Conservation (phyloP, 2,329 filamentous ascomycete species). For the Cytospora piceae region DNA sequence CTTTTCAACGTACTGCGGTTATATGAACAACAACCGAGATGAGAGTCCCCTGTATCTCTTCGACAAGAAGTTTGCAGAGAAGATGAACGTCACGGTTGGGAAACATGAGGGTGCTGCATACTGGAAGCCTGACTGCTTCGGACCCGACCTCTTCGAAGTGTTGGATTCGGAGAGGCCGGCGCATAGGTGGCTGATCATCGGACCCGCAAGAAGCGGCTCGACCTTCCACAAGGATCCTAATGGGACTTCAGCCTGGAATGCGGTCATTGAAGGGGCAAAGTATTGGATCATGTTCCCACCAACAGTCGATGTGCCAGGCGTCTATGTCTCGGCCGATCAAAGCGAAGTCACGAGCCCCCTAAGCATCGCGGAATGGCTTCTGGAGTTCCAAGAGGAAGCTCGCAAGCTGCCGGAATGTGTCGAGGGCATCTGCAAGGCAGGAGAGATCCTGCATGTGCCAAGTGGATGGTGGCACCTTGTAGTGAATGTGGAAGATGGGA, state of each 20-base stretch:
- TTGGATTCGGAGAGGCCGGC: constrained; percentile 80
- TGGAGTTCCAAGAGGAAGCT: constrained; percentile 86
- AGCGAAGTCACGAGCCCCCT: constrained; percentile 93
- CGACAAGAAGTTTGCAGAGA: constrained; percentile 82
- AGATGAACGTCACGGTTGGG: constrained; percentile 74
- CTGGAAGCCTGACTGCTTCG: constrained; percentile 82
- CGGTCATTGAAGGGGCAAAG: constrained; percentile 84
- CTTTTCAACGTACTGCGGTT: constrained; percentile 76
- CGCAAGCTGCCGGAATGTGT: constrained; percentile 74
- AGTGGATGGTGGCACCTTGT: constrained; percentile 98
- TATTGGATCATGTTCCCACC: constrained; percentile 99
- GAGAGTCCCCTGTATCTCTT: constrained; percentile 94
- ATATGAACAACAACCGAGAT: constrained; percentile 78
- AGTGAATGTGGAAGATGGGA: constrained; percentile 80
- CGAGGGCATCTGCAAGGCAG: constrained; percentile 81
- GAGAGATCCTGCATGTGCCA: constrained; percentile 90
- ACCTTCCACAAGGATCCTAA: constrained; percentile 90
- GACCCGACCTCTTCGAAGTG: constrained; percentile 81
- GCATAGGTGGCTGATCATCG: constrained; percentile 90
- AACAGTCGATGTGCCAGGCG: constrained; percentile 77
- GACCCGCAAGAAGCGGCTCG: constrained; percentile 83
- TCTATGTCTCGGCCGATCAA: constrained; percentile 86
- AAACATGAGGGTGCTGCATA: constrained; percentile 61
- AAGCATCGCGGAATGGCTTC: constrained; percentile 94
- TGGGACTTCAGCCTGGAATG: constrained; percentile 86